These are phyloP conservation scores for Diaporthe australafricana DNA, from an alignment of 2,329 filamentous ascomycete genomes.

Conservation along the genomic window DNA sequence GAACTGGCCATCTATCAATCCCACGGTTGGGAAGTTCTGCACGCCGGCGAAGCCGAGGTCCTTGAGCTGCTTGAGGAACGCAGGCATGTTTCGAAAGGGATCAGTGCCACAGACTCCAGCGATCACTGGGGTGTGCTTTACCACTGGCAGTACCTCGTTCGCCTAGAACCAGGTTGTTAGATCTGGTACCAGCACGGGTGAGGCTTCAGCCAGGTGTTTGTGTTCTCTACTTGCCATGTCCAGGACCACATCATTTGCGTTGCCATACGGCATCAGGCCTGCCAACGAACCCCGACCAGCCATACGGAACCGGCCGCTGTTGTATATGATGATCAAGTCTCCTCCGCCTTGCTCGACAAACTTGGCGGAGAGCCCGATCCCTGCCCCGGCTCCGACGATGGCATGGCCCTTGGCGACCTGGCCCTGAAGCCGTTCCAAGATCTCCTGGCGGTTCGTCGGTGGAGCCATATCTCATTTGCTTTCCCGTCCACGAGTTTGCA, in stretches of 20 bases:
- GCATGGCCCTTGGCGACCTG: conserved; percentile 66
- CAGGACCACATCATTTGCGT: conserved; percentile 76
- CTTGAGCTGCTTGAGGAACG: conserved; percentile 70
- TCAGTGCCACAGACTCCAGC: conserved; percentile 79
- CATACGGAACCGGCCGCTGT: conserved; percentile 79
- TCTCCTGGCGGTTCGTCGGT: conserved; percentile 66
- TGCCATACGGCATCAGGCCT: conserved; percentile 77
- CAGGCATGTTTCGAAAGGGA: conserved; percentile 72
- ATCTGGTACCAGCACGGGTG: not conserved
- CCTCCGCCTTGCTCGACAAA: conserved; percentile 76
- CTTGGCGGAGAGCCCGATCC: conserved; percentile 78
- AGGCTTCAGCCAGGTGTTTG: not conserved
- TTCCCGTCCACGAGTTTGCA: not conserved
- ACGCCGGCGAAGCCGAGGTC: conserved; percentile 75
- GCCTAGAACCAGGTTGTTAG: conserved; percentile 53
- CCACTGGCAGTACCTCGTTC: conserved; percentile 73
- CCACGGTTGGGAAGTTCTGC: conserved; percentile 81
- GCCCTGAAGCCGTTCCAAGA: conserved; percentile 65
- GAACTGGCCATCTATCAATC: conserved; percentile 76
- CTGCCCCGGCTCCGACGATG: conserved; percentile 77
- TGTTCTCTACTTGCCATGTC: conserved; percentile 65
- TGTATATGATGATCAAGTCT: conserved; percentile 79
- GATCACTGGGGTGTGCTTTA: conserved; percentile 72
- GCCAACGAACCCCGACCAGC: conserved; percentile 76
- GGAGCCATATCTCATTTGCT: conserved; percentile 59